phyloP scores from a whole-genome alignment of 495 filamentous ascomycete species.

The Xylaria nigripes region DNA sequence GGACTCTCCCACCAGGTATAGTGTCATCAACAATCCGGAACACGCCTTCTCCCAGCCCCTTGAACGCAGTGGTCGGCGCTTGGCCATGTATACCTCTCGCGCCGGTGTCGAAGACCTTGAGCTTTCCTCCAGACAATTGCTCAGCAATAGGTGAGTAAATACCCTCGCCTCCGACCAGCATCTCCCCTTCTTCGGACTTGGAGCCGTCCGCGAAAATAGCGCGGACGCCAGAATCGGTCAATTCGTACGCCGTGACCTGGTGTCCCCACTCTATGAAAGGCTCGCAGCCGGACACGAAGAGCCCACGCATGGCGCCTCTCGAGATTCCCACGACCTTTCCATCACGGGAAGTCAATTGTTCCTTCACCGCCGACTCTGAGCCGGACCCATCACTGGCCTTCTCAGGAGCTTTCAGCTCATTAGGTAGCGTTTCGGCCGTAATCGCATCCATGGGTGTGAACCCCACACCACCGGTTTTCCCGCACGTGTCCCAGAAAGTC shows the following conservation, averaged over 20 bases:
- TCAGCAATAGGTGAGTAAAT: slow-evolving; percentile 45
- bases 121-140: slow-evolving; percentile 39
- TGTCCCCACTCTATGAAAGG: slow-evolving; percentile 37
- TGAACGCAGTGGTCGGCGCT: slow-evolving; percentile 46
- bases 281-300: slow-evolving; percentile 42
- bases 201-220: slow-evolving; percentile 43
- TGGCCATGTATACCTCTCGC: slow-evolving; percentile 49
- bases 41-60: slow-evolving; percentile 46
- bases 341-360: slow-evolving; percentile 33
- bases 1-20: slow-evolving; percentile 31
- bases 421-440: slow-evolving; percentile 28
- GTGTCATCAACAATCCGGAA: slow-evolving; percentile 35
- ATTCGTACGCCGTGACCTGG: slow-evolving; percentile 32
- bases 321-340: slow-evolving; percentile 45
- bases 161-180: slow-evolving; percentile 45
- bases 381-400: too few species aligned
- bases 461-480: slow-evolving; percentile 42
- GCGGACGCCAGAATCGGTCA: slow-evolving; percentile 36
- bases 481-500: slow-evolving; percentile 46
- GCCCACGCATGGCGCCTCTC: slow-evolving; percentile 41
- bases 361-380: too few species aligned
- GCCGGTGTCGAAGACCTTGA: slow-evolving; percentile 48
- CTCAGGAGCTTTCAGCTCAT: too few species aligned
- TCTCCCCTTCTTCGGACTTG: slow-evolving; percentile 40
- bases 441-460: slow-evolving; percentile 37